Base-by-base conservation (phyloP, 2,329 filamentous ascomycete genomes). In the Pseudocercospora eumusae region DNA sequence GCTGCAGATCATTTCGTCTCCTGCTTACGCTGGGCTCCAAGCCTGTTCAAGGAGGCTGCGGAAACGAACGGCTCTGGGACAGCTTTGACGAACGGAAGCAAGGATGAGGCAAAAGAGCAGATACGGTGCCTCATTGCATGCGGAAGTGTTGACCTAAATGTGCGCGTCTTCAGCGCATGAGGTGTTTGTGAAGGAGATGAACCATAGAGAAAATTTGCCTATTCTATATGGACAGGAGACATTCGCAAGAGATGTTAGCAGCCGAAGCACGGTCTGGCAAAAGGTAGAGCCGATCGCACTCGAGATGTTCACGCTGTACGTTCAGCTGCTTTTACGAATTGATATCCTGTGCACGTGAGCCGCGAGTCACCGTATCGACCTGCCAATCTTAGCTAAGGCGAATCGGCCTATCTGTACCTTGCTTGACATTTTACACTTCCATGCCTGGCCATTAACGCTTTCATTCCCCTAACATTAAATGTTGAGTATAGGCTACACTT, bases 121-220 rank as follows among this genome's bases (percentile, higher is more conserved):
- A 92, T 96, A 65, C 84, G 91, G 65, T 96, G 92, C 74, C 88
- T 96, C 18, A 88, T 96, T 69, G 92, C 92, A 8, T 96, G 92
- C 2, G 92, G 91, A 36, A 91, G 92, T 73, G 91, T 96, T 61
- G 91, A 96, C 79, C 79, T 87, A 73, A 91, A 87, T 68, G 84
- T 96, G 66, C 84, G 90, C 69, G 86, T 96, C 57, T 96, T 93
- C 79, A 90, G 91, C 50, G 81, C 81, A 58, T 83, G 65, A 71
- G 50, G 31, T 21, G 21, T 4, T 36, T 10, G 8, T 18, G 52
- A 56, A 56, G n/a, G 33, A 36, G 33, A 36, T 36, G 33, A 13
- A n/a, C 6, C 13, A n/a, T 36, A 15, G 13, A n/a, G 13, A 36
- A 1, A 6, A n/a, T 11, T 36, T 36, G 33, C 33, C 13, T n/a